Conservation (phyloP, 2,329 filamentous ascomycete genomes). For the Ophiostoma tasmaniense region DNA sequence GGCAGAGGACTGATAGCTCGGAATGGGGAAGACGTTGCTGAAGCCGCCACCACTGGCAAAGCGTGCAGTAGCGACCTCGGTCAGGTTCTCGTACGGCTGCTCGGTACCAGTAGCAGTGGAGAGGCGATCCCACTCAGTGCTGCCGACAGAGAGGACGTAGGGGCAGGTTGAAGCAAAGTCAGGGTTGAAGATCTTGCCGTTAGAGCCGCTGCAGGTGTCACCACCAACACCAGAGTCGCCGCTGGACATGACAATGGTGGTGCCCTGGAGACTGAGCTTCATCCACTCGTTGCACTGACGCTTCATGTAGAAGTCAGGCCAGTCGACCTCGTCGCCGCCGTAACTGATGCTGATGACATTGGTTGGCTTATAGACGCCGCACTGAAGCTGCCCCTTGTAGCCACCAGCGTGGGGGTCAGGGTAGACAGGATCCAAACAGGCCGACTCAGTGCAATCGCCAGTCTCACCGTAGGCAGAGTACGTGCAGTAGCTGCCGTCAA, state of each 20-base stretch:
- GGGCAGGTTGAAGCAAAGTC: conserved; percentile 39
- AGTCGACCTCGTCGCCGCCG: conserved; percentile 43
- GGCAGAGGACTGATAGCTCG: conserved; percentile 17
- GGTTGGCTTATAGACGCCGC: conserved; percentile 28
- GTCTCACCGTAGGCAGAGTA: conserved; percentile 38
- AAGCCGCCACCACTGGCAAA: conserved; percentile 39
- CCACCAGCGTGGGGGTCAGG: conserved; percentile 36
- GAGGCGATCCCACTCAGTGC: conserved; percentile 35
- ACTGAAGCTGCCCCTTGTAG: conserved; percentile 37
- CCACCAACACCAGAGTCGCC: conserved; percentile 42
- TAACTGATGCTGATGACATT: conserved; percentile 50
- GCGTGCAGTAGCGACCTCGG: not conserved
- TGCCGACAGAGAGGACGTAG: conserved; percentile 44
- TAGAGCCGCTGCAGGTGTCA: conserved; percentile 27
- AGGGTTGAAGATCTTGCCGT: conserved; percentile 38
- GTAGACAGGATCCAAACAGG: conserved; percentile 38
- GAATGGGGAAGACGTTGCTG: conserved; percentile 36
- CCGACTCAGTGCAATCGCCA: conserved; percentile 30
- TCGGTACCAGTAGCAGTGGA: conserved; percentile 29
- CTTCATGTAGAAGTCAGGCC: conserved; percentile 39
- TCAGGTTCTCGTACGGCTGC: conserved; percentile 35
- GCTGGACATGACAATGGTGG: conserved; percentile 42
- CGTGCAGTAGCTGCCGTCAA: conserved; percentile 43
- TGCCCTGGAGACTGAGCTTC: conserved; percentile 49
- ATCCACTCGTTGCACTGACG: conserved; percentile 49